Base-by-base conservation (phyloP, 106 monocot species). In the Allium sativum region DNA sequence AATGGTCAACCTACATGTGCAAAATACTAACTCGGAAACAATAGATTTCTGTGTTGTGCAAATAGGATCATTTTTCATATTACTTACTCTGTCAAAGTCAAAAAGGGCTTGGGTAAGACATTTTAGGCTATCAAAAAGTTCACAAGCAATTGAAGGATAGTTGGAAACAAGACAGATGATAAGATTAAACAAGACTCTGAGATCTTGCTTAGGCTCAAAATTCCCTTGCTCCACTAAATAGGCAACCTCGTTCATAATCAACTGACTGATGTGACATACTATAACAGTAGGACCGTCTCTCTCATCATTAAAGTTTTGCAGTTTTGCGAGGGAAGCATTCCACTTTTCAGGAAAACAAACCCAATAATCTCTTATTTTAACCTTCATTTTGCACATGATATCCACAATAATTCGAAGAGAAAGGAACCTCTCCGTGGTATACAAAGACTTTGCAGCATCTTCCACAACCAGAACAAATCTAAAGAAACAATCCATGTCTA, bases 401-500 rank as follows among this genome's bases (percentile, higher is more conserved):
- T 79, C 70, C 22, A 79, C 74, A 62, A 88, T 69, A 64, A 93
- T 61, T 12, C 50, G 42, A 72, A 84, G 45, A 63, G 77, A 72
- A 48, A 76, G 69, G 22, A 42, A 18, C 58, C 72, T 74, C 61
- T 77, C 87, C 44, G 13, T 18, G 31, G 53, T 59, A 21, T 14
- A 21, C 20, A 72, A 59, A 66, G 80, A 79, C 19, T 64, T 45
- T 19, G 64, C 21, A 47, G 72, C 65, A 62, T 44, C 60, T 64
- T 76, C 64, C 45, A 80, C 42, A 58, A 59, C 31, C 16, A 59
- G 15, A 42, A 93, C 44, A 14, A 82, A 54, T 22, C 64, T 84
- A 9, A 72, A 57, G 58, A 84, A 58, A 56, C 75, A 68, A 72
- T 61, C 67, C 48, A 48, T 40, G 40, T 74, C 58, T 47, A 62